Base-by-base conservation (phyloP, 1,284 basidiomycete species). In the Pyrrhoderma noxium region DNA sequence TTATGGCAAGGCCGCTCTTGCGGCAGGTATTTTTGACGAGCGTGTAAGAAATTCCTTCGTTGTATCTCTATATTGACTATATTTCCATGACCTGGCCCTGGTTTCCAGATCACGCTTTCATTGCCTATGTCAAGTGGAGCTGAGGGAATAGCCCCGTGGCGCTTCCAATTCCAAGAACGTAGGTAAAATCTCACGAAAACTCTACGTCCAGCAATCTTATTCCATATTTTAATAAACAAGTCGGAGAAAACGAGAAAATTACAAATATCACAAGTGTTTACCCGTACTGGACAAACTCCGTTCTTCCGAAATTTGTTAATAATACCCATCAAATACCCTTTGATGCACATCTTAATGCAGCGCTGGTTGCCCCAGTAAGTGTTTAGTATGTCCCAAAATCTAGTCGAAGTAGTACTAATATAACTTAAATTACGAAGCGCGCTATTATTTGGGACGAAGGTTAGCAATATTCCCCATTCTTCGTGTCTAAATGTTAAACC, bases 21-120 rank as follows among this genome's bases (percentile, higher is more conserved):
- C 57, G 36, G 57, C 57, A 18, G 57, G 57, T 13, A 54, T 58
- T 1, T 58, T 58, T 38, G 57, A 58, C 36, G 53, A 57, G 43
- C 52, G 57, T 3, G 56, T 57, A 35, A 25, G 47, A 23, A n/a
- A n/a, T n/a, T 9, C 9, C 7, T 31, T 31, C 11, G 35, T 19
- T 14, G 21, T 21, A 3, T 5, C 21, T 1, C 21, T 21, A 18
- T 22, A 22, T 11, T 31, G 41, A 34, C 19, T 14, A 18, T 45
- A 21, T 27, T 37, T 38, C 36, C 18, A 34, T 49, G 5, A 38
- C 16, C 13, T 18, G 3, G 38, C 22, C 40, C 43, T 21, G 14
- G 23, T 19, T n/a, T 31, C n/a, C 27, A 57, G 56, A 52, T 58
- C 16, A 55, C 53, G 8, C 50, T 58, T 34, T 57, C 56, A 3